Conservation (phyloP, 2,329 filamentous ascomycete species). For the Phaeomoniella chlamydospora region DNA sequence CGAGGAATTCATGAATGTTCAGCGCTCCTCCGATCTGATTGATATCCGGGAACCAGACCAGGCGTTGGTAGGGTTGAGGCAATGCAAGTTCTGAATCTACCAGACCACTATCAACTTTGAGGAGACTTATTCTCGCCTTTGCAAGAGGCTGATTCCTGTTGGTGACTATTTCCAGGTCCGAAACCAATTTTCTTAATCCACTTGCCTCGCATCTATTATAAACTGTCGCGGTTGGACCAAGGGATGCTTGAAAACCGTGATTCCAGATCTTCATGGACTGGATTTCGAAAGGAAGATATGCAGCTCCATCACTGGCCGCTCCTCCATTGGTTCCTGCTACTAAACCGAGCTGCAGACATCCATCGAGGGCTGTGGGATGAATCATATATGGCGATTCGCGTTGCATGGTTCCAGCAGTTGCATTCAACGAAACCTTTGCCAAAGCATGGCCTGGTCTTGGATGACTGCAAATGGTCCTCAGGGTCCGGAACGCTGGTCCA, state of each 20-base stretch:
- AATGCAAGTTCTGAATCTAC: too few species aligned
- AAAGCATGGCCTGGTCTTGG: background rate
- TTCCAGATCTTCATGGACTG: too few species aligned
- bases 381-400: constrained; percentile 1
- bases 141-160: too few species aligned
- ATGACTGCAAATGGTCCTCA: background rate
- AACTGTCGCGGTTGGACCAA: too few species aligned
- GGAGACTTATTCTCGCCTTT: too few species aligned
- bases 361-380: background rate
- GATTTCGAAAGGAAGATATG: too few species aligned
- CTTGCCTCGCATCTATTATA: too few species aligned
- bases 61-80: background rate
- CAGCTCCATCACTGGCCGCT: background rate
- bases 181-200: too few species aligned
- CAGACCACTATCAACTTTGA: too few species aligned
- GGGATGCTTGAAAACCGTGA: too few species aligned
- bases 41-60: constrained; percentile 1
- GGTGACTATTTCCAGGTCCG: background rate
- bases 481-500: constrained; percentile 1
- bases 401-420: background rate
- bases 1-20: too few species aligned
- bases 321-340: background rate
- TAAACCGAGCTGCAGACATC: background rate
- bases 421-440: background rate
- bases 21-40: too few species aligned